Conservation (phyloP, 106 monocot genomes). For the Dendrobium catenatum region DNA sequence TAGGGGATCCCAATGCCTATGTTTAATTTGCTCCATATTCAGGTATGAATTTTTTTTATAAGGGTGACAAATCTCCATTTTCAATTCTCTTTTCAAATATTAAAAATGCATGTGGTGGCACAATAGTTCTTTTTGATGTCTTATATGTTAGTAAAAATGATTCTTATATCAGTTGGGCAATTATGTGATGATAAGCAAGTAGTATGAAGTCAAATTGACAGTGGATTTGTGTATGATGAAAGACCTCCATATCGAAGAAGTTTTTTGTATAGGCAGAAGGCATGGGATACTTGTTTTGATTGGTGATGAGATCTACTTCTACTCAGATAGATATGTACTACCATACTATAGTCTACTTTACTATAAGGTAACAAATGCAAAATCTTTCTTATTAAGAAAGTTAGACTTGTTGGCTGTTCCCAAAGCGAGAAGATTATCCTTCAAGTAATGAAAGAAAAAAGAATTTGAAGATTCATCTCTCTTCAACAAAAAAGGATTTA, state of each 20-base stretch:
- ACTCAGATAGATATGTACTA: neutral
- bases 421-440: no score
- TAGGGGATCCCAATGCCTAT: neutral
- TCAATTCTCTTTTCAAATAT: neutral
- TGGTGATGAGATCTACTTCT: neutral
- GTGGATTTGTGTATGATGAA: neutral
- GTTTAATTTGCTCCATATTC: neutral
- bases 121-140: neutral
- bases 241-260: neutral
- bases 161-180: neutral
- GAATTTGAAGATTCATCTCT: no score
- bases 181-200: neutral
- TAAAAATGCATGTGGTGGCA: neutral
- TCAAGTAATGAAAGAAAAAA: no score
- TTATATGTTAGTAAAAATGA: neutral
- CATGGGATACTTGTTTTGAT: neutral
- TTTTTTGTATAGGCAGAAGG: no score
- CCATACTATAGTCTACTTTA: neutral
- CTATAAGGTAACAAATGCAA: neutral
- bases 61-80: neutral
- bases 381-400: neutral
- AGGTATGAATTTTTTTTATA: neutral
- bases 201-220: neutral
- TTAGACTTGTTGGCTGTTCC: neutral
- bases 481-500: neutral